phyloP scores from a whole-genome alignment of 1,284 basidiomycete species.

The Rhodotorula mucilaginosa region DNA sequence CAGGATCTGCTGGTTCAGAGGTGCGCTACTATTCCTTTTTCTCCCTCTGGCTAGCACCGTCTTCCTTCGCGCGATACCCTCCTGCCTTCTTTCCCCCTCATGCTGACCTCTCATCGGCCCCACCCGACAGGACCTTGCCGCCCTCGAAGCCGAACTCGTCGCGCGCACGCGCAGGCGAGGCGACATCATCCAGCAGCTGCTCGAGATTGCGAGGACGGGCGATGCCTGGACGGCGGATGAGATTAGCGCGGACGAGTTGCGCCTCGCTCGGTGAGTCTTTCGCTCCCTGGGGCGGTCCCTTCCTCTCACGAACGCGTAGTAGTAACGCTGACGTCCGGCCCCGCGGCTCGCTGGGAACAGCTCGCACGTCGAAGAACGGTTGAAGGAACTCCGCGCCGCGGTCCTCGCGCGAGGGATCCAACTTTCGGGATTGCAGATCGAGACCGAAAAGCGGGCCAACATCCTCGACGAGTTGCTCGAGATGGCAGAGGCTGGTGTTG shows the following conservation, averaged over 20 bases:
- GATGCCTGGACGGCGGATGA: not conserved
- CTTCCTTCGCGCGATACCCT: not conserved
- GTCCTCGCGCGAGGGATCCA: not conserved
- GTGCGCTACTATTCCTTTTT: not conserved
- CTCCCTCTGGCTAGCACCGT: not conserved
- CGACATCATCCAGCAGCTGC: slow-evolving; percentile 16
- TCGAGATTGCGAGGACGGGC: slow-evolving; percentile 23
- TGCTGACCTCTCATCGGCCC: not conserved
- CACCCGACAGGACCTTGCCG: not conserved
- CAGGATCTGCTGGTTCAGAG: not conserved
- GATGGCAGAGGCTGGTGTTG: slow-evolving; percentile 4
- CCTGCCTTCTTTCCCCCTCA: no score
- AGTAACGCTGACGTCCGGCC: no score
- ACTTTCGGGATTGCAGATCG: slow-evolving; percentile 10
- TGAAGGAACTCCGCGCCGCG: slow-evolving; percentile 8
- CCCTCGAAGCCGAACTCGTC: slow-evolving; percentile 7
- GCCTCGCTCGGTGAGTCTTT: slow-evolving; percentile 18
- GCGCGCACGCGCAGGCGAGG: slow-evolving; percentile 20
- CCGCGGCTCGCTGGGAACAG: no score
- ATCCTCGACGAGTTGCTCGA: slow-evolving; percentile 24
- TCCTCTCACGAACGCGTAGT: no score
- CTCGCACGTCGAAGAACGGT: slow-evolving; percentile 21
- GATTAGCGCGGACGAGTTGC: slow-evolving; percentile 20
- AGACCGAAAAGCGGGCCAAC: slow-evolving; percentile 17
- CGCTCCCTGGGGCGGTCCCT: no score